Conservation (phyloP, 768 basidiomycete species). For the Royoungia palumana region DNA sequence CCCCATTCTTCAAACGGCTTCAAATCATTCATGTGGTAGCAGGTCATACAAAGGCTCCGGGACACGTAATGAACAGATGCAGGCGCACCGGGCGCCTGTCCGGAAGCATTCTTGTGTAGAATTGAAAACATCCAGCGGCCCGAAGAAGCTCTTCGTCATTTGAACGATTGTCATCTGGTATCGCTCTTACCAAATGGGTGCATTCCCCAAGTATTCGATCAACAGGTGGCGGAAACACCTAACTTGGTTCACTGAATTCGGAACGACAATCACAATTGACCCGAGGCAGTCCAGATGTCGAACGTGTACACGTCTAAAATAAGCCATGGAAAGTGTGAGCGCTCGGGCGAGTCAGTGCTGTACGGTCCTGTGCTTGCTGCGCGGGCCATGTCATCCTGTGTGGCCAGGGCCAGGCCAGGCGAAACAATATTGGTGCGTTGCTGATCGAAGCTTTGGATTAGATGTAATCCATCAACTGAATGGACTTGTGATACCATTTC, state of each 20-base stretch:
- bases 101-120: too few species aligned
- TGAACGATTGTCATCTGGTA: too few species aligned
- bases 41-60: too few species aligned
- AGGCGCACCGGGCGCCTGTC: too few species aligned
- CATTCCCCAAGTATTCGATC: background rate
- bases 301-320: too few species aligned
- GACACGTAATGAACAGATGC: too few species aligned
- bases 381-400: conserved; percentile 11
- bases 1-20: too few species aligned
- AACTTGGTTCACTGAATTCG: background rate
- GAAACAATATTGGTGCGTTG: background rate
- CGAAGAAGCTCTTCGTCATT: background rate
- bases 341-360: conserved; percentile 7
- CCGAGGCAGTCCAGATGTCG: background rate
- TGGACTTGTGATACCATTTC: background rate
- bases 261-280: conserved; percentile 5
- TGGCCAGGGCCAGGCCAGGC: background rate
- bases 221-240: background rate
- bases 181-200: background rate
- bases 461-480: background rate
- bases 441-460: background rate
- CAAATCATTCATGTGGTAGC: too few species aligned
- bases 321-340: background rate
- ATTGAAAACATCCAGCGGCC: background rate
- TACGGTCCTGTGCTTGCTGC: conserved; percentile 21